Evolutionary conservation across 768 basidiomycete species (phyloP).

Genomic region (Rhizopogon salebrosus): DNA sequence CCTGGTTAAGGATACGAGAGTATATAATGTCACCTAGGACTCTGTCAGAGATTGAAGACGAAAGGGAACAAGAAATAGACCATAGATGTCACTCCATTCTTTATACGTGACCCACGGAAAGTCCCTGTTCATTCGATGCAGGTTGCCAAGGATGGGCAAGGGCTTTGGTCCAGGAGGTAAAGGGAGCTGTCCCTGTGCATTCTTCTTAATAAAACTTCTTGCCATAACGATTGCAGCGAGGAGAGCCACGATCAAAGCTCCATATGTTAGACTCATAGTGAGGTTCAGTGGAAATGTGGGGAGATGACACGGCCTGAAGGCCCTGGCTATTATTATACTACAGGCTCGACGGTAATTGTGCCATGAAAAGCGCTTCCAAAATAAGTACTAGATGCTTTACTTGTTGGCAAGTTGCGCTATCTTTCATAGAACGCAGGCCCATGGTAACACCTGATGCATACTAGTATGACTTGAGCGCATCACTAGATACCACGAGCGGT

Average conservation of each 20-base stretch:
- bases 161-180: conserved; percentile 47
- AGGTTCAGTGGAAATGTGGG: neutral
- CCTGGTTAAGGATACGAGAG: conserved; percentile 34
- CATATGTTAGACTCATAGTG: neutral
- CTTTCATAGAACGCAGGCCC: too few relatives aligned
- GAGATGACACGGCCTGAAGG: neutral
- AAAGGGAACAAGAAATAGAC: conserved; percentile 4
- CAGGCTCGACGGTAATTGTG: too few relatives aligned
- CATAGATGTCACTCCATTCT: conserved; percentile 20
- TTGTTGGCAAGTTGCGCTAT: too few relatives aligned
- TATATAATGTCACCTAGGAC: conserved; percentile 37
- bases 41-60: neutral
- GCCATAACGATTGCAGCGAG: neutral
- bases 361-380: too few relatives aligned
- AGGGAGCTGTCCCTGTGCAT: conserved; percentile 19
- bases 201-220: neutral
- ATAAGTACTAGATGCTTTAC: too few relatives aligned
- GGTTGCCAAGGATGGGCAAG: conserved; percentile 42
- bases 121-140: conserved; percentile 33
- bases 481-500: too few relatives aligned
- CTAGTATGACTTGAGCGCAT: too few relatives aligned
- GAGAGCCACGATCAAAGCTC: neutral
- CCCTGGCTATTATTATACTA: neutral
- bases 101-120: conserved; percentile 25
- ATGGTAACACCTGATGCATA: too few relatives aligned